Evolutionary conservation across 2,329 filamentous ascomycete genomes (phyloP).

Genomic region (Scortechinia acanthostroma): DNA sequence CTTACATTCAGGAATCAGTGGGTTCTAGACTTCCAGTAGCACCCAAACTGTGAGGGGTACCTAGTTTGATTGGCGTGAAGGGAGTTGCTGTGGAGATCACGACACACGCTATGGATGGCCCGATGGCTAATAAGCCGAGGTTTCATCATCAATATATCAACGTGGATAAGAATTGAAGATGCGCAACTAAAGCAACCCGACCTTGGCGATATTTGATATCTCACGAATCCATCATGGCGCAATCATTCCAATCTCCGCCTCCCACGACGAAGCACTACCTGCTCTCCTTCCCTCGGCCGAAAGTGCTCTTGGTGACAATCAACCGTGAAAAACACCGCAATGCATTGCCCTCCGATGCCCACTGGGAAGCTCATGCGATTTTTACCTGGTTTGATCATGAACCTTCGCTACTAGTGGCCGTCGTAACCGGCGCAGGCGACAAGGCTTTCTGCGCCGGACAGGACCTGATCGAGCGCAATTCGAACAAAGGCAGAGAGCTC

Average conservation of each 20-base stretch:
- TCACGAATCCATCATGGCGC: not conserved
- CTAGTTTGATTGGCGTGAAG: too few relatives aligned
- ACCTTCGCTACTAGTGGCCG: slow-evolving; percentile 33
- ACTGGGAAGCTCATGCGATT: slow-evolving; percentile 36
- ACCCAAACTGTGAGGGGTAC: too few relatives aligned
- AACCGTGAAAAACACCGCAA: slow-evolving; percentile 40
- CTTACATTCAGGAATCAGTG: too few relatives aligned
- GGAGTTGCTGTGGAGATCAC: too few relatives aligned
- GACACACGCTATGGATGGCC: too few relatives aligned
- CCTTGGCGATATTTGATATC: too few relatives aligned
- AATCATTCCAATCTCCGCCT: slow-evolving; percentile 5
- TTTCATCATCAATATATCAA: too few relatives aligned
- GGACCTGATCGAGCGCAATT: slow-evolving; percentile 38
- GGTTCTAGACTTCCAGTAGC: too few relatives aligned
- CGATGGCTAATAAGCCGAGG: too few relatives aligned
- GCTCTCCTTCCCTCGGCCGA: slow-evolving; percentile 33
- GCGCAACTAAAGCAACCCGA: too few relatives aligned
- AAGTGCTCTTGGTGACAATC: slow-evolving; percentile 42
- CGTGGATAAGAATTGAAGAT: too few relatives aligned
- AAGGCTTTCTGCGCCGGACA: slow-evolving; percentile 46
- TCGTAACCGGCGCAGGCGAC: slow-evolving; percentile 40
- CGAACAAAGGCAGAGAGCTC: slow-evolving; percentile 4
- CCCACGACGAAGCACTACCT: slow-evolving; percentile 10
- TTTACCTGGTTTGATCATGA: slow-evolving; percentile 45
- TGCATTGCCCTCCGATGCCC: slow-evolving; percentile 28